These are phyloP conservation scores for Scedosporium apiospermum DNA, from an alignment of 2,329 filamentous ascomycete genomes.

Conservation along the genomic window DNA sequence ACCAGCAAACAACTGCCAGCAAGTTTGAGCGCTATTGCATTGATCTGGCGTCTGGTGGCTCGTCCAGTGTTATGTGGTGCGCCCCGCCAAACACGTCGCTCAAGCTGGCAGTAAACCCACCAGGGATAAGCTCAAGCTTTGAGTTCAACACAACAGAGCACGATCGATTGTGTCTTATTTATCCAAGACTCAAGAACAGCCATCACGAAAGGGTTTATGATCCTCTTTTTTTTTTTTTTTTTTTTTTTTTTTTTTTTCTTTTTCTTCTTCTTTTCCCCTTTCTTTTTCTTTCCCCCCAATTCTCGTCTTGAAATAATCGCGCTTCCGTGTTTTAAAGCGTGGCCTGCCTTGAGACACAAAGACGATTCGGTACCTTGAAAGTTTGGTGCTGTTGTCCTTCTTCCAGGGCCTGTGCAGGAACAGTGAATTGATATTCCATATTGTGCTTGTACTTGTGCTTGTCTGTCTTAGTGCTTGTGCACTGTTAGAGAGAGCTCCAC, in stretches of 20 bases:
- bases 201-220: background rate
- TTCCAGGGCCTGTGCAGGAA: background rate
- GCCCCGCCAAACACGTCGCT: background rate
- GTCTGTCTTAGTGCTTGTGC: too few species aligned
- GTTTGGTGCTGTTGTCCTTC: background rate
- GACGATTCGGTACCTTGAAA: background rate
- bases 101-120: background rate
- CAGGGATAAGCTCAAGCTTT: background rate
- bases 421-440: too few species aligned
- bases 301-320: background rate
- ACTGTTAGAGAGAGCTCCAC: background rate
- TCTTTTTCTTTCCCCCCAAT: background rate
- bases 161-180: background rate
- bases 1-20: background rate
- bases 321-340: background rate
- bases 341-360: background rate
- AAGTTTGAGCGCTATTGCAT: too few species aligned
- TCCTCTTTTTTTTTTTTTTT: background rate
- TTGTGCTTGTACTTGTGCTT: too few species aligned
- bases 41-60: too few species aligned
- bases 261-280: background rate
- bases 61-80: background rate
- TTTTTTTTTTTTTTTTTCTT: background rate
- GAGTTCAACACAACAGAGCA: background rate
- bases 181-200: background rate